Conservation (phyloP, 2,329 filamentous ascomycete genomes). For the Colletotrichum sp. region DNA sequence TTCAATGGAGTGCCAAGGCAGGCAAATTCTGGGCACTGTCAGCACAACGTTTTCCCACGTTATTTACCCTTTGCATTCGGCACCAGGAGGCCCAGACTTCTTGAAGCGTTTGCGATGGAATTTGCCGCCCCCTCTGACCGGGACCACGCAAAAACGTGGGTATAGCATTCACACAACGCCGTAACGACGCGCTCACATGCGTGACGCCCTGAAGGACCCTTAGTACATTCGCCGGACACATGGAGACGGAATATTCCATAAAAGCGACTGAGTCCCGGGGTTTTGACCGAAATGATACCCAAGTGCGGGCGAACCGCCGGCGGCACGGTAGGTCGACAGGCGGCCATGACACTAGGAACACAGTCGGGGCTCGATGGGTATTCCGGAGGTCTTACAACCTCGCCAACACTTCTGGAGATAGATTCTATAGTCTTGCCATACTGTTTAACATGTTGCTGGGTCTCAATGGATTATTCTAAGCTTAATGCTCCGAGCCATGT, state of each 20-base stretch:
- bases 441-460: fast-evolving
- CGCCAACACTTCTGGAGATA: background rate
- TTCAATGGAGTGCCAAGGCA: background rate
- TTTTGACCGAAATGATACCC: background rate
- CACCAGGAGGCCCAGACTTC: background rate
- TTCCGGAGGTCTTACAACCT: background rate
- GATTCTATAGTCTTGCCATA: fast-evolving
- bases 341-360: background rate
- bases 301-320: background rate
- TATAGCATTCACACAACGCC: background rate
- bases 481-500: too few species aligned
- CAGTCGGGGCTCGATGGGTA: fast-evolving
- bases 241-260: background rate
- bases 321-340: background rate
- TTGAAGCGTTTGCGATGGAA: background rate
- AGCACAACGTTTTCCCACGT: background rate
- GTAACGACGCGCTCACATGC: background rate
- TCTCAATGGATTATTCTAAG: too few species aligned
- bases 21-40: background rate
- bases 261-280: background rate
- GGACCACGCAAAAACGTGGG: background rate
- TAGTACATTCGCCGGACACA: background rate
- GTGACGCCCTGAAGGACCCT: background rate
- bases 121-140: background rate
- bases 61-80: background rate